These are phyloP conservation scores for Thalia dealbata DNA, from an alignment of 176 grass and related monocot genomes.

Conservation along the genomic window DNA sequence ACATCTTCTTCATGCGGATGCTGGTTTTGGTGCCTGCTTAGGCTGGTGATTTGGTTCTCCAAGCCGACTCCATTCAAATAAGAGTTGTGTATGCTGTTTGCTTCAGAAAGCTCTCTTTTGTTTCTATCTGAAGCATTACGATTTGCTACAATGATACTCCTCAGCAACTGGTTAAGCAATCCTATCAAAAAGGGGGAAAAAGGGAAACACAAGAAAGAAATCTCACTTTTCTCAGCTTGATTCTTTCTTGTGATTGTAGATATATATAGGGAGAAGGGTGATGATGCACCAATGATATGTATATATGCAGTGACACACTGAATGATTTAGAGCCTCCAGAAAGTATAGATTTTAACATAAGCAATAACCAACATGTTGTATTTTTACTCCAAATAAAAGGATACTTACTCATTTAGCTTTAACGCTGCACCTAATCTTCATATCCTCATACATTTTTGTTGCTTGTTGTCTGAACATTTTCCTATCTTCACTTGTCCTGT, in stretches of 20 bases:
- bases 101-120: not conserved
- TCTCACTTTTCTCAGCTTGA: not conserved
- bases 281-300: not conserved
- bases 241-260: not conserved
- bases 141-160: not conserved
- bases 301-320: not conserved
- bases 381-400: not conserved
- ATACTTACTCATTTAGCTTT: not conserved
- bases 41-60: not conserved
- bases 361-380: not conserved
- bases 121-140: not conserved
- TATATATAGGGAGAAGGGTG: not conserved
- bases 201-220: not conserved
- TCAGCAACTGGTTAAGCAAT: not conserved
- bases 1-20: conserved; percentile 50
- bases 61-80: not conserved
- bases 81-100: not conserved
- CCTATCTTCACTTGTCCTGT: not conserved
- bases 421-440: not conserved
- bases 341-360: not conserved
- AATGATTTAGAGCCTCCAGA: not conserved
- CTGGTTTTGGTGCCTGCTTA: conserved; percentile 40
- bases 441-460: not conserved
- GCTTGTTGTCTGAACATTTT: not conserved
- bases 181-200: not conserved